Evolutionary conservation across 805 yeast genomes (phyloP).

Genomic region (Wickerhamomyces chaumierensis): DNA sequence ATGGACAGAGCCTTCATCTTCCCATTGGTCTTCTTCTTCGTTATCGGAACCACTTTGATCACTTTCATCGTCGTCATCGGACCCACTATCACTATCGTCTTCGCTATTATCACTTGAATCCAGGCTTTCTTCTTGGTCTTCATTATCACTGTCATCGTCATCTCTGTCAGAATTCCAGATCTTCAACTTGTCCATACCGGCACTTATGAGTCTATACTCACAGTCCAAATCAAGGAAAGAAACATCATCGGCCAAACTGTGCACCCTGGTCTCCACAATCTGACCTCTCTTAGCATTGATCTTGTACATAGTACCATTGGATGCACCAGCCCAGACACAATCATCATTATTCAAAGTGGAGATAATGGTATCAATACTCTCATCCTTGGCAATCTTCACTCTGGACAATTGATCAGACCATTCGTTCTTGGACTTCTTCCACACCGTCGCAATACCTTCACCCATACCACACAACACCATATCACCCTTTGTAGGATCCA

Average conservation of each 20-base stretch:
- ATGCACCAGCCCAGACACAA: constrained; percentile 67
- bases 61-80: constrained; percentile 3
- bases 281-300: constrained; percentile 56
- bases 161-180: constrained; percentile 49
- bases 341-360: constrained; percentile 30
- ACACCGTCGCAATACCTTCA: constrained; percentile 77
- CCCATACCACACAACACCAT: constrained; percentile 78
- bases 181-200: constrained; percentile 73
- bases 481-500: constrained; percentile 51
- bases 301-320: constrained; percentile 62
- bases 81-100: constrained; percentile 8
- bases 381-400: constrained; percentile 54
- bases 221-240: constrained; percentile 66
- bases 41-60: constrained; percentile 1
- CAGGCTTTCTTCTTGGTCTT: constrained; percentile 10
- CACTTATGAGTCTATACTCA: constrained; percentile 69
- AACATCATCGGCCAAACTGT: constrained; percentile 65
- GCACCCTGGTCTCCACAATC: constrained; percentile 54
- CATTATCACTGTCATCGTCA: constrained; percentile 20
- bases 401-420: constrained; percentile 72
- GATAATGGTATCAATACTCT: constrained; percentile 60
- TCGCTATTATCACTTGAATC: constrained; percentile 6
- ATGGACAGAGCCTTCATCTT: constrained; percentile 6
- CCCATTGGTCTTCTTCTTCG: constrained; percentile 11
- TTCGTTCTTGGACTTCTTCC: constrained; percentile 66